Conservation (phyloP, 2,329 filamentous ascomycete genomes). For the Colletotrichum scovillei region DNA sequence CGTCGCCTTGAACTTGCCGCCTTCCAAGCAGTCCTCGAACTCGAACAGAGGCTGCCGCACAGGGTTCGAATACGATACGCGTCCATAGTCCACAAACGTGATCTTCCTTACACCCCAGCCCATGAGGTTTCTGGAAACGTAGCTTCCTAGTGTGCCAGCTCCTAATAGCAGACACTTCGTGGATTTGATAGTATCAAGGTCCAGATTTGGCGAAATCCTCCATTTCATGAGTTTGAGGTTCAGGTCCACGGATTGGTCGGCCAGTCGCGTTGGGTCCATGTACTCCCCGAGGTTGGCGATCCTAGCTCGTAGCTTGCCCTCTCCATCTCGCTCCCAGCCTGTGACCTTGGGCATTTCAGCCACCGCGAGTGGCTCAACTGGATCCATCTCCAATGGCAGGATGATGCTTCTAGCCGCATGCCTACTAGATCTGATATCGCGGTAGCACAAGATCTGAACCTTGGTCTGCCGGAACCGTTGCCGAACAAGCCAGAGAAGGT, state of each 20-base stretch:
- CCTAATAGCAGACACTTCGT: slow-evolving; percentile 92
- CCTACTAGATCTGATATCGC: slow-evolving; percentile 81
- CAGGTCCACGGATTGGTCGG: slow-evolving; percentile 93
- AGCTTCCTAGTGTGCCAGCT: slow-evolving; percentile 92
- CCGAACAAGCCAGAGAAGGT: slow-evolving; percentile 85
- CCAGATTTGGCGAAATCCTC: slow-evolving; percentile 89
- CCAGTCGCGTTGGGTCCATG: slow-evolving; percentile 89
- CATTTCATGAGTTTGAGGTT: slow-evolving; percentile 99
- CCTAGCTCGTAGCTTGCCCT: slow-evolving; percentile 81
- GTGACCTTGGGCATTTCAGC: slow-evolving; percentile 85
- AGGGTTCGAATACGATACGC: slow-evolving; percentile 95
- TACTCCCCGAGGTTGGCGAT: slow-evolving; percentile 89
- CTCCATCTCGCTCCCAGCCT: slow-evolving; percentile 90
- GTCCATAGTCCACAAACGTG: slow-evolving; percentile 94
- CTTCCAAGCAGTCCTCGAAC: slow-evolving; percentile 88
- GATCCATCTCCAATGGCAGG: slow-evolving; percentile 71
- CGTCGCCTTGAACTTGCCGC: slow-evolving; percentile 85
- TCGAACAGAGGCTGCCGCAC: slow-evolving; percentile 93
- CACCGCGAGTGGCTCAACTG: slow-evolving; percentile 54
- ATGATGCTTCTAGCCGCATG: slow-evolving; percentile 87
- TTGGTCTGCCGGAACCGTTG: slow-evolving; percentile 82
- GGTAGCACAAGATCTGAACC: slow-evolving; percentile 89
- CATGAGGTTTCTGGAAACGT: slow-evolving; percentile 91
- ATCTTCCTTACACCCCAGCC: slow-evolving; percentile 97
- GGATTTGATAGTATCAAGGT: slow-evolving; percentile 89